phyloP scores from a whole-genome alignment of 2,329 filamentous ascomycete genomes.

The Didymella glomerata region DNA sequence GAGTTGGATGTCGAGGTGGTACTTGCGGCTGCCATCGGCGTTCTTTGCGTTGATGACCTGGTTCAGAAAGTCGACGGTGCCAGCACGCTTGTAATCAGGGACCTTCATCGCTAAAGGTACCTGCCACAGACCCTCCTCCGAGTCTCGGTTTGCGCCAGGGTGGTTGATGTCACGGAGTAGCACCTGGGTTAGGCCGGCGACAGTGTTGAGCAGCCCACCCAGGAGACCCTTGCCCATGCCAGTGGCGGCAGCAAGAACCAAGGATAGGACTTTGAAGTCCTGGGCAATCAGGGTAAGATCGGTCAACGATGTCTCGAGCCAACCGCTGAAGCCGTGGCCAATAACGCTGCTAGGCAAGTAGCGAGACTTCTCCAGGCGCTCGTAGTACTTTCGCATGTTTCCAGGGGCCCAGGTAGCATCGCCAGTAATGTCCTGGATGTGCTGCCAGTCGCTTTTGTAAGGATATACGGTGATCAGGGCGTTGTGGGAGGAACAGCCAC shows the following conservation, averaged over 20 bases:
- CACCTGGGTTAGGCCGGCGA: conserved; percentile 56
- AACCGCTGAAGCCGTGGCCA: conserved; percentile 67
- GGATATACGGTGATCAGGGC: conserved; percentile 66
- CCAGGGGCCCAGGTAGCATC: conserved; percentile 66
- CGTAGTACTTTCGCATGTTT: conserved; percentile 67
- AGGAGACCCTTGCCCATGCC: conserved; percentile 56
- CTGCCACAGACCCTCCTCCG: conserved; percentile 61
- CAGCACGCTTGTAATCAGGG: conserved; percentile 55
- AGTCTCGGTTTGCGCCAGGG: conserved; percentile 56
- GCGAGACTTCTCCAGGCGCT: conserved; percentile 61
- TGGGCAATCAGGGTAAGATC: conserved; percentile 60
- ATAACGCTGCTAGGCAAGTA: conserved; percentile 55
- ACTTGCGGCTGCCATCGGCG: conserved; percentile 60
- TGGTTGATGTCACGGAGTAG: conserved; percentile 62
- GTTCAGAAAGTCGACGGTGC: conserved; percentile 64
- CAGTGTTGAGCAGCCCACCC: conserved; percentile 48
- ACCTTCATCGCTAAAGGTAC: conserved; percentile 63
- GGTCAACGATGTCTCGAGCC: conserved; percentile 62
- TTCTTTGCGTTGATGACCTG: conserved; percentile 58
- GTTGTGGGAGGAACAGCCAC: conserved; percentile 68
- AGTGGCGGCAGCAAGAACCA: conserved; percentile 60
- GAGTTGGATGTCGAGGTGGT: conserved; percentile 63
- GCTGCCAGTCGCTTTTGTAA: conserved; percentile 65
- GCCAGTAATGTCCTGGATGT: conserved; percentile 65
- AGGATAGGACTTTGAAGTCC: conserved; percentile 62